phyloP scores from a whole-genome alignment of 2,329 filamentous ascomycete genomes.

The Claviceps humidiphila region DNA sequence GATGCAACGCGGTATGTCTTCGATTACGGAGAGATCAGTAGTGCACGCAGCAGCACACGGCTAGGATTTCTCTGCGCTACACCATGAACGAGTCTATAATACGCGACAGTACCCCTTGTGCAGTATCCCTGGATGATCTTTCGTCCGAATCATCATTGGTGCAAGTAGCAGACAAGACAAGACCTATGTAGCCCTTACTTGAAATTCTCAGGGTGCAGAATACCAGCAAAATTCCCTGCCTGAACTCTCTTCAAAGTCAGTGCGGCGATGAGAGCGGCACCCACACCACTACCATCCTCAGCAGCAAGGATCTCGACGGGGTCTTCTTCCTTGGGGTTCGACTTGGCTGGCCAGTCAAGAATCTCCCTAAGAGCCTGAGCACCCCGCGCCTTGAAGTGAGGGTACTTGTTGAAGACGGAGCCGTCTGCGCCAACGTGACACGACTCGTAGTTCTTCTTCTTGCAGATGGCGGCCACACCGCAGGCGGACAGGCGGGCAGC shows the following conservation, averaged over 20 bases:
- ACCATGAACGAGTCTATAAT: background rate
- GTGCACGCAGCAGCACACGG: background rate
- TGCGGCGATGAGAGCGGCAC: conserved; percentile 82
- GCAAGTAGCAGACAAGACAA: no score
- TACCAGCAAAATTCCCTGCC: conserved; percentile 49
- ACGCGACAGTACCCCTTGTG: background rate
- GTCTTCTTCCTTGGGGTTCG: conserved; percentile 58
- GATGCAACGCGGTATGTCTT: background rate
- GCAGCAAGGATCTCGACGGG: conserved; percentile 78
- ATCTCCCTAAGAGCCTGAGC: conserved; percentile 87
- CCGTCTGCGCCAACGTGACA: conserved; percentile 96
- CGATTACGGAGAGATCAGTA: background rate
- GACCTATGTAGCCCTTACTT: conserved; percentile 10
- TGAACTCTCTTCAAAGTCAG: conserved; percentile 52
- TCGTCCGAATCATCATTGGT: no score
- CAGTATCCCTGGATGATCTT: no score
- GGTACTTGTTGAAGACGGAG: conserved; percentile 98
- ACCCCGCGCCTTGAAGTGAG: conserved; percentile 89
- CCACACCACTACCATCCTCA: conserved; percentile 95
- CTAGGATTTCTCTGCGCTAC: background rate
- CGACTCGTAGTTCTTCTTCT: conserved; percentile 78
- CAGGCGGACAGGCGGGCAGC: conserved; percentile 87
- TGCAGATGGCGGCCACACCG: conserved; percentile 90
- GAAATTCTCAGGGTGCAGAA: conserved; percentile 53
- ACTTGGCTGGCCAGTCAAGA: conserved; percentile 75